Percentiles rank a stretch among this genome's conserved stretches.
phyloP scores from a whole-genome alignment of 129 eudicot species.

The Gnaphalium uliginosum region DNA sequence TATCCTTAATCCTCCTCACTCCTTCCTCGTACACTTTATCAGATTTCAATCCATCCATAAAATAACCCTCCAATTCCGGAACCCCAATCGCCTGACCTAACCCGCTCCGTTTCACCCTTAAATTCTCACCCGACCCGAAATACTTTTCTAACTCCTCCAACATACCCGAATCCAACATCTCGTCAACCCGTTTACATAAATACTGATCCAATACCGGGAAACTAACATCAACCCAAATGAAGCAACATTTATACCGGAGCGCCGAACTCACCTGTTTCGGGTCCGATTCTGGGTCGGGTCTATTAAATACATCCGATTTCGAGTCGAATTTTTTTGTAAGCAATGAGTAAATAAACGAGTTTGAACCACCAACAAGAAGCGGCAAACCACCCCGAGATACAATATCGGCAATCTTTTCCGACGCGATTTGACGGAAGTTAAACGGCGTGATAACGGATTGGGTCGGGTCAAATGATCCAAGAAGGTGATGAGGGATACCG shows the following conservation, averaged over 20 bases:
- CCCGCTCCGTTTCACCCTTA: conserved; percentile 38
- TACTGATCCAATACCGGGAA: conserved; percentile 57
- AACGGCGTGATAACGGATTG: conserved; percentile 43
- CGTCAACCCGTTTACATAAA: conserved; percentile 68
- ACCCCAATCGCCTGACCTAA: conserved; percentile 68
- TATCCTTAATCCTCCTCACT: conserved; percentile 67
- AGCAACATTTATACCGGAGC: conserved; percentile 64
- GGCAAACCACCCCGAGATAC: conserved; percentile 46
- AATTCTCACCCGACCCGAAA: conserved; percentile 31
- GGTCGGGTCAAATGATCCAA: conserved; percentile 54
- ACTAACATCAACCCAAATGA: conserved; percentile 64
- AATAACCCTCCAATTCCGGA: conserved; percentile 66
- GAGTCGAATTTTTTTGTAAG: conserved; percentile 52
- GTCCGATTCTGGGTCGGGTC: conserved; percentile 37
- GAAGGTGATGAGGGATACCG: conserved; percentile 64
- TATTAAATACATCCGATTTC: conserved; percentile 37
- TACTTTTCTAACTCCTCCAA: conserved; percentile 56
- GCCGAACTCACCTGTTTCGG: conserved; percentile 32
- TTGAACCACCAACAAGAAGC: conserved; percentile 78
- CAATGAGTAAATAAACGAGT: conserved; percentile 65
- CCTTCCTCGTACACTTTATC: conserved; percentile 50
- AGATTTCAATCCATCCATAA: conserved; percentile 4
- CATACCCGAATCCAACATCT: conserved; percentile 86
- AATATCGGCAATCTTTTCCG: conserved; percentile 36
- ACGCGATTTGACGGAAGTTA: conserved; percentile 49